Evolutionary conservation across 1,284 basidiomycete species (phyloP).

Genomic region (Moniliella sp.): DNA sequence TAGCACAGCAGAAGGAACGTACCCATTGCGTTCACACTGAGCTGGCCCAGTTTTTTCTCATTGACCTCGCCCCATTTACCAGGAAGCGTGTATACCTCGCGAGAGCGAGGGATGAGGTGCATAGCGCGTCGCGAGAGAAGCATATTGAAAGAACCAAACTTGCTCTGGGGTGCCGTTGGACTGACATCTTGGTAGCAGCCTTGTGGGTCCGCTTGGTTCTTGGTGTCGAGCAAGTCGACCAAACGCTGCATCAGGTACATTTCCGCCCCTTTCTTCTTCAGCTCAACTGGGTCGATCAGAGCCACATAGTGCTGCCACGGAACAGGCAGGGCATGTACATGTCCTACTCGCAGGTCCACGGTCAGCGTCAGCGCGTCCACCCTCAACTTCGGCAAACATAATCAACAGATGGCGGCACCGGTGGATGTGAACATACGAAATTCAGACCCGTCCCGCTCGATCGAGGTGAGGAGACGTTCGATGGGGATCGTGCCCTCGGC

Average conservation of each 20-base stretch:
- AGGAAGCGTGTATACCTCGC: constrained; percentile 9
- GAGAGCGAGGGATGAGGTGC: constrained; percentile 21
- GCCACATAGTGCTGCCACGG: constrained; percentile 31
- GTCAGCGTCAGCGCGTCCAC: too few species aligned
- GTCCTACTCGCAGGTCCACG: too few species aligned
- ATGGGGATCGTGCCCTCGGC: constrained; percentile 11
- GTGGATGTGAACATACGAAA: constrained; percentile 7
- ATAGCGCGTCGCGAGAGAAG: constrained; percentile 25
- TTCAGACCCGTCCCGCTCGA: constrained; percentile 24
- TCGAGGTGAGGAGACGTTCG: constrained; percentile 15
- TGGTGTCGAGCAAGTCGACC: constrained; percentile 15
- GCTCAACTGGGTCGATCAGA: constrained; percentile 8
- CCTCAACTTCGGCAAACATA: too few species aligned
- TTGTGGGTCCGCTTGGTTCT: constrained; percentile 18
- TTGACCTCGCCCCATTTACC: background rate
- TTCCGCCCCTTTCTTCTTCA: constrained; percentile 6
- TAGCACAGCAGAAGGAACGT: too few species aligned
- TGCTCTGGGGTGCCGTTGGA: too few species aligned
- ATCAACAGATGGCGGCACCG: too few species aligned
- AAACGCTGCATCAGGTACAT: constrained; percentile 18
- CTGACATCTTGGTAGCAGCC: background rate
- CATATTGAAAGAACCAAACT: too few species aligned
- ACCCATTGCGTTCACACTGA: constrained; percentile 5
- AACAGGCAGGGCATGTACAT: constrained; percentile 17
- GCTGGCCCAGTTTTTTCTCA: background rate